Base-by-base conservation (phyloP, 495 filamentous ascomycete species). In the Penicillium flavigenum region DNA sequence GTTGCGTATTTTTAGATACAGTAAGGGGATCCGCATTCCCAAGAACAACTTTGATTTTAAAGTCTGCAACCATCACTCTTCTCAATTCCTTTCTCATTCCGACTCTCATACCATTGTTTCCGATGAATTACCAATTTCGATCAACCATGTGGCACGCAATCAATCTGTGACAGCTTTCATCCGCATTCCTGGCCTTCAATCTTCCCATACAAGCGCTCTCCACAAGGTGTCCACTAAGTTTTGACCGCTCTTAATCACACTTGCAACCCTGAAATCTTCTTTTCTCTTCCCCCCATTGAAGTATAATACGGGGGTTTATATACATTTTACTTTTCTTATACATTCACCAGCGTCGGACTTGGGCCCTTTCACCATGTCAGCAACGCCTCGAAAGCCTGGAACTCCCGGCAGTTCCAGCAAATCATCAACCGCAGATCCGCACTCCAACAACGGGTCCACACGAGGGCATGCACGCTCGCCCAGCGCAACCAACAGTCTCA, bases 391-490 rank as follows among this genome's bases (percentile, higher is more conserved):
- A 64, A 77, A 76, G 62, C 65, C 74, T 64, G 72, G 69, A 64
- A 72, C 69, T 16, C 68, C 72, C 60, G 72, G 61, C 64, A 70
- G 61, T 69, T 63, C 75, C 65, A 67, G 57, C 67, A 77, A 68
- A 63, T 72, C 73, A 61, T 67, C 73, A 52, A 56, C 68, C 59
- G 64, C 69, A 60, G 75, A 74, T 54, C 65, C 62, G 57, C 56
- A 60, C 36, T 62, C 69, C 27, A 64, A 60, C 48, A 75, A 73
- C 61, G 75, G 75, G 19, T 64, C 73, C 47, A 65, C 72, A 63
- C 73, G 75, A 70, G 67, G 65, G 39, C 75, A 77, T 71, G 64
- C 66, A 54, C 71, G 73, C 58, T 77, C 76, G 53, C 74, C 76
- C 43, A 78, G 71, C 56, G 52, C 73, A 20, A 64, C 69, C 43